Percentiles rank a stretch among this genome's conserved stretches.
Conservation (phyloP, 371 early-diverging fungal species). For the Mycotypha africana region DNA sequence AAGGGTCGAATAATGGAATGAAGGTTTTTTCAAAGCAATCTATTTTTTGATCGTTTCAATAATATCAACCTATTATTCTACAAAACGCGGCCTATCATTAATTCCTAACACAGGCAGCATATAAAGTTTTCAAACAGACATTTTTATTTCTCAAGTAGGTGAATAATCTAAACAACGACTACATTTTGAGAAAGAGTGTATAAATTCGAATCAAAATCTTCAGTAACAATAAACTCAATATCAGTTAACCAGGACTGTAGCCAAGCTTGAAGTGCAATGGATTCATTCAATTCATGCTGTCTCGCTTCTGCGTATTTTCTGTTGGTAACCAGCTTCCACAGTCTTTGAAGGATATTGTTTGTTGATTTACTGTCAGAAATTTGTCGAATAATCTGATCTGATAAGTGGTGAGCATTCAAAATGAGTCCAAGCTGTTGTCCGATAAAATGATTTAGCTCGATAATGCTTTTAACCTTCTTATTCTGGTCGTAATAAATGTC, state of each 20-base stretch:
- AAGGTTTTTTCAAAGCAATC: too few relatives aligned
- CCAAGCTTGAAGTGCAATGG: slow-evolving; percentile 12
- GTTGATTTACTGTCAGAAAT: not conserved
- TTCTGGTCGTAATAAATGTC: slow-evolving; percentile 16
- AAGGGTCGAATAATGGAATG: too few relatives aligned
- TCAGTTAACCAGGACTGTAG: slow-evolving; percentile 14
- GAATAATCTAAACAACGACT: too few relatives aligned
- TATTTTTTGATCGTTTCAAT: too few relatives aligned
- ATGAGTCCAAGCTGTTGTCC: slow-evolving; percentile 22
- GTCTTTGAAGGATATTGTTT: not conserved
- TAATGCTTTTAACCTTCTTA: too few relatives aligned
- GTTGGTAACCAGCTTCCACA: slow-evolving; percentile 1
- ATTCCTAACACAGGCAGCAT: too few relatives aligned
- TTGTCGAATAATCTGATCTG: slow-evolving; percentile 16
- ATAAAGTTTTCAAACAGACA: too few relatives aligned
- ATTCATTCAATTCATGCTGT: slow-evolving; percentile 14
- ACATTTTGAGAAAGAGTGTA: too few relatives aligned
- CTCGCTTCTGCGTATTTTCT: slow-evolving; percentile 1
- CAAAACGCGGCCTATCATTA: too few relatives aligned
- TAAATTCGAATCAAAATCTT: slow-evolving; percentile 5
- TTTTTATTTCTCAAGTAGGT: too few relatives aligned
- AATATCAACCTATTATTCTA: too few relatives aligned
- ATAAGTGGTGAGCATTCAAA: slow-evolving; percentile 16
- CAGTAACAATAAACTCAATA: slow-evolving; percentile 10
- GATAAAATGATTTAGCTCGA: slow-evolving; percentile 16